These are phyloP conservation scores for Candida neerlandica DNA, from an alignment of 1,139 yeast genomes.

Conservation along the genomic window DNA sequence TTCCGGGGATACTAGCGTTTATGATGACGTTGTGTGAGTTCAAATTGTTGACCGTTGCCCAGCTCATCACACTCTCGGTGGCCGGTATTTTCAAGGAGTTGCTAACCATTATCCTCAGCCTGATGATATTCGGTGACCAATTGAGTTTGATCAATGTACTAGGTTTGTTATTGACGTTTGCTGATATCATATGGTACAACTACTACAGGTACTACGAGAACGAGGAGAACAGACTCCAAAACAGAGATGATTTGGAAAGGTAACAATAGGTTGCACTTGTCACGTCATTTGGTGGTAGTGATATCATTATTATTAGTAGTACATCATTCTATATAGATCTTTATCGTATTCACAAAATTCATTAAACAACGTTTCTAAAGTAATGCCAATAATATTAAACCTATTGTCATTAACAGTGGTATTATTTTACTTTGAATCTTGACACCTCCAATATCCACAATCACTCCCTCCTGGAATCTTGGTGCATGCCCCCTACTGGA, in stretches of 20 bases:
- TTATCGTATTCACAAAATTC: neutral
- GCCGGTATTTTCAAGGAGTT: conserved; percentile 94
- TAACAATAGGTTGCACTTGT: neutral
- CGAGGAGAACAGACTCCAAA: conserved; percentile 3
- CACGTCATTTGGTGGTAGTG: neutral
- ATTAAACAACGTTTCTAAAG: neutral
- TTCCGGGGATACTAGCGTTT: conserved; percentile 88
- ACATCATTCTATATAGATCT: neutral
- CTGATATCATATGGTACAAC: conserved; percentile 83
- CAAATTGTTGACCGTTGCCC: conserved; percentile 76
- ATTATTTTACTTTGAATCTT: conserved; percentile 1
- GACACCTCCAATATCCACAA: neutral
- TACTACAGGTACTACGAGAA: conserved; percentile 50
- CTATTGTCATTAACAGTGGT: neutral
- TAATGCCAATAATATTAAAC: conserved; percentile 3
- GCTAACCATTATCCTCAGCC: conserved; percentile 73
- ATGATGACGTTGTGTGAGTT: conserved; percentile 91
- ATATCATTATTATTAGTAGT: neutral
- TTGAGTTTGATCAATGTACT: conserved; percentile 66
- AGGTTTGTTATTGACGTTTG: conserved; percentile 77
- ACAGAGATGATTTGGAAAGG: conserved; percentile 4
- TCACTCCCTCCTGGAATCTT: neutral
- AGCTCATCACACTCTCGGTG: conserved; percentile 81
- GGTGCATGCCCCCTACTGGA: neutral
- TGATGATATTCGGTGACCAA: conserved; percentile 73